These are phyloP conservation scores for Trifolium subterraneum DNA, from an alignment of 306 rosid species.

Conservation along the genomic window DNA sequence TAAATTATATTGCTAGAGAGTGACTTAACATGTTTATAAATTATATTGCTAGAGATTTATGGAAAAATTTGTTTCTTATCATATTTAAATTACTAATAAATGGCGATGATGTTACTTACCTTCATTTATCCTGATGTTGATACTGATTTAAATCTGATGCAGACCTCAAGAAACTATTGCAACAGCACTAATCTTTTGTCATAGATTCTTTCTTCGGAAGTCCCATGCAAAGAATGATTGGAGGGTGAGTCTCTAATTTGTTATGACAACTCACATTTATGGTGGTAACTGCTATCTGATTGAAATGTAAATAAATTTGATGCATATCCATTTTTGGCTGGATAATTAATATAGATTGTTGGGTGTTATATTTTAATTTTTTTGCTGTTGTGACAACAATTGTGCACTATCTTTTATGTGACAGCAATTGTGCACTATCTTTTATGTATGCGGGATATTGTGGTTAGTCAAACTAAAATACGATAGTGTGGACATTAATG, in stretches of 20 bases:
- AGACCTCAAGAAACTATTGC: constrained; percentile 99
- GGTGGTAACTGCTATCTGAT: background rate
- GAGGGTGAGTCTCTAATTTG: constrained; percentile 70
- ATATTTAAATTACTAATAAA: constrained; percentile 7
- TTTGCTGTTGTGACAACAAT: background rate
- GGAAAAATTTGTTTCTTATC: constrained; percentile 7
- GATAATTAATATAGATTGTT: background rate
- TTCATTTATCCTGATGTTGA: constrained; percentile 30
- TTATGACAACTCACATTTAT: constrained; percentile 19
- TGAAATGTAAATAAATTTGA: background rate
- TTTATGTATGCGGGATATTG: background rate
- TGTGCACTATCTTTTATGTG: background rate
- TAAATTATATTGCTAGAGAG: background rate
- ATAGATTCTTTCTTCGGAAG: constrained; percentile 93
- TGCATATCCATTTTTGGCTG: background rate
- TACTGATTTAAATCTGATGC: constrained; percentile 50
- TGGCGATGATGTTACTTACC: background rate
- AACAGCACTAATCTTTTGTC: constrained; percentile 94
- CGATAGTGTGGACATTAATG: background rate
- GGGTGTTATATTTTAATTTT: background rate
- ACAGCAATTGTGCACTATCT: background rate
- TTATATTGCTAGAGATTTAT: background rate
- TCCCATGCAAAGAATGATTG: constrained; percentile 97
- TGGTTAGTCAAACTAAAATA: constrained; percentile 3
- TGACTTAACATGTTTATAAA: too few species aligned